Base-by-base conservation (phyloP, 345 rosid genomes). In the Lepidium didymum region DNA sequence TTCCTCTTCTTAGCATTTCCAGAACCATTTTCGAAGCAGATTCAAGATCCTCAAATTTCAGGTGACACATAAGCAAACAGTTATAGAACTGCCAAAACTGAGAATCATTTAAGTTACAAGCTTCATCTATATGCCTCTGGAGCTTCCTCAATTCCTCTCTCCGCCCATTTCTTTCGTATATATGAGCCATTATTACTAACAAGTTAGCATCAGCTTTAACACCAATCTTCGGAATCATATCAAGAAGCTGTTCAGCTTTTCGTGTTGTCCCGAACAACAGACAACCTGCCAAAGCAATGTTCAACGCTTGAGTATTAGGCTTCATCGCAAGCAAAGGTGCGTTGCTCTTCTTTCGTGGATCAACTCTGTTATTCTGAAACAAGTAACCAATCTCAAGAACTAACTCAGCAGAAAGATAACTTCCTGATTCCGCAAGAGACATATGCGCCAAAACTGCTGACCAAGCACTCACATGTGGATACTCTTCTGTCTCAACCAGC, bases 191-290 rank as follows among this genome's bases (percentile, higher is more conserved):
- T 46, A 79, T 81, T 12, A 88, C 77, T 68, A 88, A 80, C 67
- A 89, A 76, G 53, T 78, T 74, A 27, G 88, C 79, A 61, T 94
- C 82, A 19, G 86, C 83, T 72, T 80, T 88, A 46, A 87, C 78
- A 69, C 79, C 80, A 4, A 91, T 74, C 62, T 79, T 80, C 8
- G 92, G 92, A 82, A 87, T 82, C 86, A 91, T 80, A 60, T 88
- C 88, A 12, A 94, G 80, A 35, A 94, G 94, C 81, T 86, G 75
- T 81, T 91, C 99, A 8, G 96, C 95, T 82, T 94, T 94, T 64
- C 97, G 81, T n/a, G 96, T 83, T 43, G 81, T 81, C 65, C 86
- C 91, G 55, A 81, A 91, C 86, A 88, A 67, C 53, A 91, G 79
- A 76, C 96, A 88, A 33, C 97, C 94, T 6, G 88, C 83, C 72